phyloP scores from a whole-genome alignment of 2,329 filamentous ascomycete species.

The Ophiocordyceps camponoti-leonardi region DNA sequence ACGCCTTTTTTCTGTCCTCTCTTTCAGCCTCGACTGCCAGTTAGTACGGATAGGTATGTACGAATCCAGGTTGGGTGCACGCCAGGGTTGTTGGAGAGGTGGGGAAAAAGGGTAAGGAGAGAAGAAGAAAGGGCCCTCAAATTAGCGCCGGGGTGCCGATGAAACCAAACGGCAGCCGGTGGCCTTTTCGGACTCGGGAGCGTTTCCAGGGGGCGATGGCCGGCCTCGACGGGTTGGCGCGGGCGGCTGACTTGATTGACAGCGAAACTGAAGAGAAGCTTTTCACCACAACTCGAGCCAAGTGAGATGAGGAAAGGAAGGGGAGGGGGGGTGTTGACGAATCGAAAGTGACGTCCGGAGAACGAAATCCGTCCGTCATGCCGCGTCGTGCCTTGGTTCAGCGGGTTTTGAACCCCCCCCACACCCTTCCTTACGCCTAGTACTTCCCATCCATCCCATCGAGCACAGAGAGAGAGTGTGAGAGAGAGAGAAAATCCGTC shows the following conservation, averaged over 20 bases:
- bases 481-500: too few species aligned
- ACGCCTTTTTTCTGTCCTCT: neutral
- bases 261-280: too few species aligned
- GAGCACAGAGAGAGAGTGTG: too few species aligned
- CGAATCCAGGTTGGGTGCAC: too few species aligned
- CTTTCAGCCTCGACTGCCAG: neutral
- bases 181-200: neutral
- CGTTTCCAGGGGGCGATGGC: neutral
- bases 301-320: neutral
- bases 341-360: neutral
- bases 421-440: too few species aligned
- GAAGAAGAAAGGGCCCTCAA: neutral
- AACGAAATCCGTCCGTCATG: neutral
- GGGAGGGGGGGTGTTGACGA: neutral
- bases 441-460: too few species aligned
- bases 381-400: neutral
- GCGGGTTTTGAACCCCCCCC: neutral
- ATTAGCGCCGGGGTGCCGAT: neutral
- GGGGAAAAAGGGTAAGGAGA: too few species aligned
- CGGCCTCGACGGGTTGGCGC: too few species aligned
- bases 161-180: neutral
- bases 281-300: too few species aligned
- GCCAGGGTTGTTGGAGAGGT: too few species aligned
- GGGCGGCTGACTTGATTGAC: neutral
- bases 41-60: too few species aligned